Evolutionary conservation across 1,284 basidiomycete genomes (phyloP), one percentile per base, ranked within the genome.

Genomic region (Apiotrichum domesticum): DNA sequence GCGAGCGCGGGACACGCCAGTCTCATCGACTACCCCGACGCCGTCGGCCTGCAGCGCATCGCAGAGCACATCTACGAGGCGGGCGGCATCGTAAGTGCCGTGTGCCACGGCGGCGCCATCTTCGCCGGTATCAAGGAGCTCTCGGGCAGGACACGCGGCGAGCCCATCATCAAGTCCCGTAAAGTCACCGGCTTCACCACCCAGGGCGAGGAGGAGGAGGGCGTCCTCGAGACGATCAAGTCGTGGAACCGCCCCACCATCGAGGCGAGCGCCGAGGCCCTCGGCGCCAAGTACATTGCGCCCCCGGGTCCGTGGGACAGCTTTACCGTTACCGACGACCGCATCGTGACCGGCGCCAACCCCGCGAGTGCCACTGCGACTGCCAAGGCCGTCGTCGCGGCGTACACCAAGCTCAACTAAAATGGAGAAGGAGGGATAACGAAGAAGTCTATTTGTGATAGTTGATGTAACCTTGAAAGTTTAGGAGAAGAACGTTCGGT

Each of bases 1-100:
- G 63, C 63, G 3, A 60, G 61, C 1, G 63, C 58, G 4, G 63
- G 63, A 1, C 63, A 64, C 49, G 63, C 58, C 0, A 37, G 46
- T n/a, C 47, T 64, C 15, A 60, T 62, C 58, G 63, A 64, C 55
- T 63, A 61, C 39, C 63, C 61, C 11, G 35, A 46, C 39, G 61
- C 61, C 1, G 35, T 8, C 21, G 55, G 29, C 34, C 51, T 64
- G 21, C 63, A 64, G 52, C 46, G 32, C n/a, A 21, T 64, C 37
- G 61, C 63, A 15, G 35, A 46, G 4, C 29, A 42, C 10, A 42
- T 64, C 8, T 64, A 51, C 40, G 55, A 50, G 3, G 45, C 47
- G 13, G 63, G 63, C 44, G 63, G 63, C 21, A 49, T 64, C 34
- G 58, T 64, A 35, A 46, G 51, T 0, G 57, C 63, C 5, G 61